phyloP scores from a whole-genome alignment of 2,329 filamentous ascomycete genomes.

The Neurospora sp. region DNA sequence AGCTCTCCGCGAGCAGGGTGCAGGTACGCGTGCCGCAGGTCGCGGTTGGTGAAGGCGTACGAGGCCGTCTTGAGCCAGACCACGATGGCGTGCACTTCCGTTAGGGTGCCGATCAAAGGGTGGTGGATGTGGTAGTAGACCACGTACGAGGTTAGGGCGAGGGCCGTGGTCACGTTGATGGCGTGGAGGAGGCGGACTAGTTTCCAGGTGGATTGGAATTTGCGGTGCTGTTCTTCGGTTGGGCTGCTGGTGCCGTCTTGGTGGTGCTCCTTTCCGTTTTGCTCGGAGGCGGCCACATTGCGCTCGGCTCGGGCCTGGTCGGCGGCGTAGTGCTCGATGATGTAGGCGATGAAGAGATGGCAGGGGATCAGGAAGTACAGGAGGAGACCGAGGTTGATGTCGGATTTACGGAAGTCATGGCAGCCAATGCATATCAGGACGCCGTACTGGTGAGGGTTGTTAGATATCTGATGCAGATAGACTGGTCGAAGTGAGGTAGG shows the following conservation, averaged over 20 bases:
- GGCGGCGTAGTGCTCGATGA: slow-evolving; percentile 79
- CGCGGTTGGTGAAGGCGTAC: slow-evolving; percentile 93
- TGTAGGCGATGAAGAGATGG: slow-evolving; percentile 80
- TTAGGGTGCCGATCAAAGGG: slow-evolving; percentile 83
- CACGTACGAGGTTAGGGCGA: slow-evolving; percentile 69
- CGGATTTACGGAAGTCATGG: slow-evolving; percentile 74
- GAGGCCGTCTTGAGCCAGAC: slow-evolving; percentile 95
- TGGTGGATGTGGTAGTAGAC: slow-evolving; percentile 91
- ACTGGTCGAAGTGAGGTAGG: slow-evolving; percentile 2
- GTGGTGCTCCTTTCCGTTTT: slow-evolving; percentile 30
- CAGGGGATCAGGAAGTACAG: slow-evolving; percentile 84
- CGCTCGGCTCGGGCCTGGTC: slow-evolving; percentile 63
- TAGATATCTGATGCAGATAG: neutral
- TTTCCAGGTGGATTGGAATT: slow-evolving; percentile 69
- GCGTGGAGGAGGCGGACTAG: slow-evolving; percentile 72
- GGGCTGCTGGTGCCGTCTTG: slow-evolving; percentile 40
- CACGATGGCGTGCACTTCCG: slow-evolving; percentile 84
- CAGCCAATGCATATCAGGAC: slow-evolving; percentile 86
- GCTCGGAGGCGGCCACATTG: slow-evolving; percentile 21
- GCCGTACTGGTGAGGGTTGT: slow-evolving; percentile 56
- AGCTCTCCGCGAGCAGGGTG: slow-evolving; percentile 60
- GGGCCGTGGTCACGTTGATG: slow-evolving; percentile 71
- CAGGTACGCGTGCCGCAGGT: slow-evolving; percentile 82
- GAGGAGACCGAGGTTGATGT: slow-evolving; percentile 63
- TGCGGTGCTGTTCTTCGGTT: slow-evolving; percentile 50